phyloP scores from a whole-genome alignment of 495 filamentous ascomycete genomes.

The Hypoxylon fuscum region DNA sequence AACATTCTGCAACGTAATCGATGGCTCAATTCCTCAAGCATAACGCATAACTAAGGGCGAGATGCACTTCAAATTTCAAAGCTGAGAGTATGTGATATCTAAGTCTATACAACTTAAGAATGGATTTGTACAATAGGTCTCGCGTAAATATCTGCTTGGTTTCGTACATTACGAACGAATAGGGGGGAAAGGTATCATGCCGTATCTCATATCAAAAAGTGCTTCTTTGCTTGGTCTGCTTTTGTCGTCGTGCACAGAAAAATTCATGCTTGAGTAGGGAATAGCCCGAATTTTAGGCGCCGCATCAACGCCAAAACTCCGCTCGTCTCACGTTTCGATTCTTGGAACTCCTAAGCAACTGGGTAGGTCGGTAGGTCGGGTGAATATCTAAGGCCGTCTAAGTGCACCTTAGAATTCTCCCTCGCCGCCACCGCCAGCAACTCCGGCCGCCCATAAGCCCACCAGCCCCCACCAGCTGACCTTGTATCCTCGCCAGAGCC shows the following conservation, averaged over 20 bases:
- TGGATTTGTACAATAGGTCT: conserved; percentile 7
- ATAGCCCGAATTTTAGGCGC: conserved; percentile 8
- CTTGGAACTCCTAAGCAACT: background rate
- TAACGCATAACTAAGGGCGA: too few relatives aligned
- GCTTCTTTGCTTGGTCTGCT: conserved; percentile 30
- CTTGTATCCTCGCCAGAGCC: conserved; percentile 92
- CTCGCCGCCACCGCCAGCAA: conserved; percentile 56
- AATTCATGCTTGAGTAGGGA: conserved; percentile 29
- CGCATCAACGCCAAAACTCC: conserved; percentile 26
- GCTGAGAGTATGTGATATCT: conserved; percentile 27
- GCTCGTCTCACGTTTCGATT: conserved; percentile 1
- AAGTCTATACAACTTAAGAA: conserved; percentile 19
- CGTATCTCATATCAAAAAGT: conserved; percentile 45
- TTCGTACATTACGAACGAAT: conserved; percentile 37
- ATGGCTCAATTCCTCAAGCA: too few relatives aligned
- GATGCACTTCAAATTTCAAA: background rate
- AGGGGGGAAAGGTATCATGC: conserved; percentile 44
- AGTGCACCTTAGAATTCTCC: conserved; percentile 53
- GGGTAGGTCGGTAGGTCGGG: background rate
- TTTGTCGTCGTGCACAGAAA: conserved; percentile 12
- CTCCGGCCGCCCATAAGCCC: conserved; percentile 74
- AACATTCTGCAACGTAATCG: too few relatives aligned
- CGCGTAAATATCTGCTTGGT: conserved; percentile 1
- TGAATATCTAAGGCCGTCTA: background rate
- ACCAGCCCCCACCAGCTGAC: conserved; percentile 95